Evolutionary conservation across 352 stramenopile species (phyloP).

Genomic region (Pythium sp.): DNA sequence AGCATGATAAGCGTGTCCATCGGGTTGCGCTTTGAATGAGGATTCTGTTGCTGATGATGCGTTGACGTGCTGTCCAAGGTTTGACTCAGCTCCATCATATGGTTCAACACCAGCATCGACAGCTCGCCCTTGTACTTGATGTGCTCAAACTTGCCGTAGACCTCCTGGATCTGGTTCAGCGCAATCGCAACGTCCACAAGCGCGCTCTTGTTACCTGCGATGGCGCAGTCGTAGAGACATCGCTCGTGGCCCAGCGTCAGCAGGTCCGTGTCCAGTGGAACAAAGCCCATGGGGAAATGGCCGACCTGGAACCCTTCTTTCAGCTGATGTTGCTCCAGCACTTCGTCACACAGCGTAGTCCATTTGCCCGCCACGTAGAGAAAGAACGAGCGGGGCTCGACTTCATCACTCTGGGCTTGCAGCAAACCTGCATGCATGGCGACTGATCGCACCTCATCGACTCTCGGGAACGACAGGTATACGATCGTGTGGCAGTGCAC

Average conservation of each 20-base stretch:
- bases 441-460: slow-evolving; percentile 45
- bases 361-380: slow-evolving; percentile 48
- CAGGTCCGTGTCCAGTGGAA: slow-evolving; percentile 58
- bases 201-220: slow-evolving; percentile 43
- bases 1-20: slow-evolving; percentile 70
- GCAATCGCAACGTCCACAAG: slow-evolving; percentile 48
- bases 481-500: slow-evolving; percentile 33
- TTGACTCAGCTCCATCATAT: slow-evolving; percentile 54
- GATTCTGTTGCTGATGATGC: not conserved
- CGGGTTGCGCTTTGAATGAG: slow-evolving; percentile 14
- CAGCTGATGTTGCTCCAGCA: slow-evolving; percentile 33
- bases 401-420: slow-evolving; percentile 18
- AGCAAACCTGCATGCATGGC: slow-evolving; percentile 42
- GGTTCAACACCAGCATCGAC: slow-evolving; percentile 61
- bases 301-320: slow-evolving; percentile 39
- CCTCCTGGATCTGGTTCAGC: slow-evolving; percentile 49
- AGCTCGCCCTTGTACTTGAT: slow-evolving; percentile 84
- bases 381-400: slow-evolving; percentile 18
- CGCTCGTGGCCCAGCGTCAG: slow-evolving; percentile 54
- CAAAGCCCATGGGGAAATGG: slow-evolving; percentile 45
- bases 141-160: slow-evolving; percentile 54
- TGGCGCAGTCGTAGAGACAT: slow-evolving; percentile 49
- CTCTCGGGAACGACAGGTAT: slow-evolving; percentile 42
- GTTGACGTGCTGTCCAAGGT: slow-evolving; percentile 11
- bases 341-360: slow-evolving; percentile 49